Evolutionary conservation across 441 rosid genomes (phyloP).

Genomic region (Sinapis alba): DNA sequence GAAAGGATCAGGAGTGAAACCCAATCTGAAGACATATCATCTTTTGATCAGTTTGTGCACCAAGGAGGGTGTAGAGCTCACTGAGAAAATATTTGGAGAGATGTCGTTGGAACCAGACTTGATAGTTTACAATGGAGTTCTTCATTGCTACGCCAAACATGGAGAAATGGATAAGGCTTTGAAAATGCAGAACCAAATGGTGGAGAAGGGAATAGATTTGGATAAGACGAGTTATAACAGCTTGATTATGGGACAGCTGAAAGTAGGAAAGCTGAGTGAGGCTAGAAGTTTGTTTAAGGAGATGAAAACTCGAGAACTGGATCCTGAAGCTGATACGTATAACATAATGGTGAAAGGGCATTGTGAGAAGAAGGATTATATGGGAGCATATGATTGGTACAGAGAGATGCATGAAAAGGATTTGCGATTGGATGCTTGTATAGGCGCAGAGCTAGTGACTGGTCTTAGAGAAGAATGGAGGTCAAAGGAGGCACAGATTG

Average conservation of each 20-base stretch:
- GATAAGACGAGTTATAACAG: slow-evolving; percentile 68
- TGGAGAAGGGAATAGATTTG: slow-evolving; percentile 46
- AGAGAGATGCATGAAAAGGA: slow-evolving; percentile 66
- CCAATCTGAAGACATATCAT: slow-evolving; percentile 60
- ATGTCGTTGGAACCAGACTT: slow-evolving; percentile 70
- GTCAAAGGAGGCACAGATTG: slow-evolving; percentile 52
- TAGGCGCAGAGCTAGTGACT: slow-evolving; percentile 48
- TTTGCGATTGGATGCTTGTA: slow-evolving; percentile 42
- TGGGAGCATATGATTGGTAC: slow-evolving; percentile 70
- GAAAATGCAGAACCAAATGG: slow-evolving; percentile 56
- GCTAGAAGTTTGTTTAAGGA: slow-evolving; percentile 48
- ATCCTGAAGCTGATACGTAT: slow-evolving; percentile 71
- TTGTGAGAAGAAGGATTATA: slow-evolving; percentile 53
- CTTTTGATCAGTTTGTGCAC: slow-evolving; percentile 55
- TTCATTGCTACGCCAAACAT: slow-evolving; percentile 53
- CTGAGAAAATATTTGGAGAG: slow-evolving; percentile 56
- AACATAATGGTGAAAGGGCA: slow-evolving; percentile 60
- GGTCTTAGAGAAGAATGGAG: slow-evolving; percentile 65
- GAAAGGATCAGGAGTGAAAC: slow-evolving; percentile 62
- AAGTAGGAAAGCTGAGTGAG: slow-evolving; percentile 47
- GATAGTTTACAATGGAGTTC: slow-evolving; percentile 52
- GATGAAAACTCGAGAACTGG: slow-evolving; percentile 56
- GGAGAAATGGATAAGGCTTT: slow-evolving; percentile 56
- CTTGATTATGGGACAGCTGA: slow-evolving; percentile 61
- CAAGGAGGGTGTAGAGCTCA: slow-evolving; percentile 48